Evolutionary conservation across 257 asterid species (phyloP).

Genomic region (Plantago ovata): DNA sequence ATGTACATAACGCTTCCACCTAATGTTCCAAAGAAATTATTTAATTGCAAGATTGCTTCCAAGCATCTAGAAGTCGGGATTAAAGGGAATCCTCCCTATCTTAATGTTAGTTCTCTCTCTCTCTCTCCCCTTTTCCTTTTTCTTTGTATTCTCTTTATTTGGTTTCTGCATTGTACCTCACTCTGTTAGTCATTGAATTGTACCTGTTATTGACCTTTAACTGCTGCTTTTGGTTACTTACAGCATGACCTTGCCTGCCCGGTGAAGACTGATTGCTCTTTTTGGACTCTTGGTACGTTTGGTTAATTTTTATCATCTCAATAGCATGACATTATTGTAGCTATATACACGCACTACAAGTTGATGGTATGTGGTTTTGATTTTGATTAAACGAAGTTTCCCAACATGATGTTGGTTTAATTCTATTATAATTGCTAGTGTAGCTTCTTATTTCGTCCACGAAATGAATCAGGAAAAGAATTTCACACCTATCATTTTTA

Average conservation of each 20-base stretch:
- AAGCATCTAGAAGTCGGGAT: conserved; percentile 93
- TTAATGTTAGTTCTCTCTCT: conserved; percentile 45
- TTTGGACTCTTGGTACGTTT: conserved; percentile 87
- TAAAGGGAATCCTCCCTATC: conserved; percentile 93
- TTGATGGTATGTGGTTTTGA: background rate
- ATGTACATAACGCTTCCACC: conserved; percentile 82
- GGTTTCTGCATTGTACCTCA: background rate
- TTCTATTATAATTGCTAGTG: background rate
- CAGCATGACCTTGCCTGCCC: conserved; percentile 80
- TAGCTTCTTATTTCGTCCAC: background rate
- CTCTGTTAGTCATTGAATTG: background rate
- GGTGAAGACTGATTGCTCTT: conserved; percentile 91
- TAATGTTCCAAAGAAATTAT: conserved; percentile 80
- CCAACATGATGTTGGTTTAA: no score
- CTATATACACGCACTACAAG: background rate
- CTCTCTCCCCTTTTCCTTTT: no score
- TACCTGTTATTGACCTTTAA: background rate
- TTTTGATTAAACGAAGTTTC: no score
- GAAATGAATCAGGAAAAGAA: no score
- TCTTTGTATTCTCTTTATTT: conserved; percentile 1
- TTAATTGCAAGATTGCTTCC: conserved; percentile 64
- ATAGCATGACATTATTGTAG: background rate
- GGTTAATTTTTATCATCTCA: background rate
- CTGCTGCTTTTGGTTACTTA: conserved; percentile 11
- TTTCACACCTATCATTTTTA: no score